Conservation (phyloP, 768 basidiomycete species). For the Russula sp. region DNA sequence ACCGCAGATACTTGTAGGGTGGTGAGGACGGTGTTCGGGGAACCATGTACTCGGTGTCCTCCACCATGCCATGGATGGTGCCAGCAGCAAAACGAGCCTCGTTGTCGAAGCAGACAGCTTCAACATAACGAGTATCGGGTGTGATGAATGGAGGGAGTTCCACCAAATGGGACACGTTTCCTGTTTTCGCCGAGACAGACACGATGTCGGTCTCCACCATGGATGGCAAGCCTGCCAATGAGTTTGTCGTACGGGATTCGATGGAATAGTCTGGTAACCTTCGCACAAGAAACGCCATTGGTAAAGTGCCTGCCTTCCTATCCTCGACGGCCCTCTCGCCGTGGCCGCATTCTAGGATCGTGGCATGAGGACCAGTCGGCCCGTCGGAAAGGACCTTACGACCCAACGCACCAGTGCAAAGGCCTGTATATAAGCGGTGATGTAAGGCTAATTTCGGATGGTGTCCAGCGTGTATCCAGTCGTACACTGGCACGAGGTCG, state of each 20-base stretch:
- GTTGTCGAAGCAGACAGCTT: conserved; percentile 32
- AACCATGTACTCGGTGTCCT: conserved; percentile 57
- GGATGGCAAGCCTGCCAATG: conserved; percentile 36
- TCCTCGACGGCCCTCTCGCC: conserved; percentile 52
- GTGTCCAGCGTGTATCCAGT: conserved; percentile 49
- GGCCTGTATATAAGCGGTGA: conserved; percentile 37
- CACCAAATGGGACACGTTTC: conserved; percentile 46
- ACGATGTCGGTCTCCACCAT: conserved; percentile 40
- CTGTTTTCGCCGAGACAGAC: conserved; percentile 43
- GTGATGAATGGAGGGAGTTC: conserved; percentile 49
- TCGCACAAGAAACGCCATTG: conserved; percentile 40
- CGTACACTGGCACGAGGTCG: conserved; percentile 36
- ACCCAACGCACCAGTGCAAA: conserved; percentile 49
- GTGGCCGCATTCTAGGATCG: conserved; percentile 50
- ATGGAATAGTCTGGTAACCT: conserved; percentile 43
- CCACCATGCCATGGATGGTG: conserved; percentile 52
- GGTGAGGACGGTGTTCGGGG: conserved; percentile 47
- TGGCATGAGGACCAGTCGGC: conserved; percentile 37
- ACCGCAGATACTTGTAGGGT: conserved; percentile 45
- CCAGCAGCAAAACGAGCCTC: conserved; percentile 50
- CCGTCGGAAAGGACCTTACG: conserved; percentile 31
- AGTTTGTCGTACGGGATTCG: conserved; percentile 43
- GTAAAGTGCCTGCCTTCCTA: conserved; percentile 62
- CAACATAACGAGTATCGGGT: conserved; percentile 42
- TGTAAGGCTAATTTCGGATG: conserved; percentile 40